Percentiles rank a stretch among this genome's conserved stretches.
Evolutionary conservation across 495 filamentous ascomycete genomes (phyloP).

Genomic region (Aspergillus sclerotiicarbonarius): DNA sequence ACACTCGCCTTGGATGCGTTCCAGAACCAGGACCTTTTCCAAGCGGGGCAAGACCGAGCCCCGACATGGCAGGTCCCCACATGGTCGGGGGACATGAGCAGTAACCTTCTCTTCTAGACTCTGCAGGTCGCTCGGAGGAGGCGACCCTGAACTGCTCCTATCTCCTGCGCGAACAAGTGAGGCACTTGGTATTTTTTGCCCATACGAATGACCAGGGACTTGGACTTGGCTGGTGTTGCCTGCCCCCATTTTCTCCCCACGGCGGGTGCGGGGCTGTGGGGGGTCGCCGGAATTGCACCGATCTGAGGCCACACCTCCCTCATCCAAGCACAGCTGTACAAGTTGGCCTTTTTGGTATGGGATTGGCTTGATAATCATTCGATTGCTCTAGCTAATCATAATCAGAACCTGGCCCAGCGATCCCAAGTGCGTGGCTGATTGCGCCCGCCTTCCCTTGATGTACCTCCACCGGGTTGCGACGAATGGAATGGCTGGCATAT

Average conservation of each 20-base stretch:
- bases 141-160: not conserved
- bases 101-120: slow-evolving; percentile 42
- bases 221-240: not conserved
- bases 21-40: slow-evolving; percentile 35
- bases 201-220: not conserved
- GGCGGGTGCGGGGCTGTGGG: not conserved
- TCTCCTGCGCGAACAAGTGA: not conserved
- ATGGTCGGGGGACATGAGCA: slow-evolving; percentile 45
- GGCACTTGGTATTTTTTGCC: not conserved
- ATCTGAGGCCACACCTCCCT: not conserved
- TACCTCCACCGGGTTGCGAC: too few relatives aligned
- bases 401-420: too few relatives aligned
- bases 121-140: not conserved
- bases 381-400: too few relatives aligned
- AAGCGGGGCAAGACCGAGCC: slow-evolving; percentile 31
- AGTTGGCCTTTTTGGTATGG: too few relatives aligned
- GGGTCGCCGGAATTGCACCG: not conserved
- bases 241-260: not conserved
- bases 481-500: too few relatives aligned
- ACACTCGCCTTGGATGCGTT: slow-evolving; percentile 39
- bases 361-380: too few relatives aligned
- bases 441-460: too few relatives aligned
- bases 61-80: slow-evolving; percentile 41
- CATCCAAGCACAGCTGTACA: not conserved
- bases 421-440: too few relatives aligned